Base-by-base conservation (phyloP, 805 yeast genomes). In the Sungouiozyma intestinalis region DNA sequence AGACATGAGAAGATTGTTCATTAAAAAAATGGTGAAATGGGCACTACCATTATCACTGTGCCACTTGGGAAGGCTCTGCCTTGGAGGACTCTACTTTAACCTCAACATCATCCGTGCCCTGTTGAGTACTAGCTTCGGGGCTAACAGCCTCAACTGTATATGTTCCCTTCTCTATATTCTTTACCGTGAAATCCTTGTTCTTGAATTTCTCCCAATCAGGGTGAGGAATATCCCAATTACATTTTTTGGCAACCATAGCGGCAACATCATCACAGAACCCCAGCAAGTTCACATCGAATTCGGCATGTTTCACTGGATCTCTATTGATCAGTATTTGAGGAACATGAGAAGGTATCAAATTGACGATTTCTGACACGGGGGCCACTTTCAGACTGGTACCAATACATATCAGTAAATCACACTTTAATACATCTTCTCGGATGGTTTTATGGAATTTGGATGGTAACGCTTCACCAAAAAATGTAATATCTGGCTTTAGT, bases 371-470 rank as follows among this genome's bases (percentile, higher is more conserved):
- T 41, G 86, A 78, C 3, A 88, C 96, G 0, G 97, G 97, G 0
- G 94, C 86, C 18, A 87, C 97, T 56, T 87, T 85, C 49, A 87
- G 69, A 16, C 95, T 86, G 0, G 97, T 87, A 15, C 97, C 97
- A 31, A 87, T 79, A 58, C 94, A 82, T 4, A 87, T 70, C 36
- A 88, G 65, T 42, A 87, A 66, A 60, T 88, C 97, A 62, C 95
- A 85, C 35, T 73, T 67, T 16, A 62, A 52, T 5, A 79, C 67
- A 56, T 88, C 96, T 35, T 71, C 69, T 35, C 67, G 65, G 21
- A 79, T 72, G 24, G 67, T 58, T 37, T 72, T 71, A 51, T 85
- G 88, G 55, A 81, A 87, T 38, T 69, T 62, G 13, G 68, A 67
- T 1, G 96, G 95, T 44, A 87, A 66, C 14, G 79, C 76, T 59